These are phyloP conservation scores for Pseudogymnoascus sp. DNA, from an alignment of 2,329 filamentous ascomycete species.

Conservation along the genomic window DNA sequence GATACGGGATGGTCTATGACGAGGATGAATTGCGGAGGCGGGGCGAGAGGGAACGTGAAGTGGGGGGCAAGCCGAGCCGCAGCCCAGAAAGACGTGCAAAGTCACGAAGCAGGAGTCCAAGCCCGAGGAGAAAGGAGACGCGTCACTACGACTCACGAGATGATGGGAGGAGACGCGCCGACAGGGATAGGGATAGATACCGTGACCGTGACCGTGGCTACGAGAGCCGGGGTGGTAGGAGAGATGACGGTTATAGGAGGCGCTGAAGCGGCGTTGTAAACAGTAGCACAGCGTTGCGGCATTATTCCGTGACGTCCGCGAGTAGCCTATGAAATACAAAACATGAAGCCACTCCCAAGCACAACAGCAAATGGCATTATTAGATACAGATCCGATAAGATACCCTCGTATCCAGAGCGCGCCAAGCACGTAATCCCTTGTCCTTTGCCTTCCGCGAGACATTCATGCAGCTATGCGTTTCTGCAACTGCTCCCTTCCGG, in stretches of 20 bases:
- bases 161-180: conserved; percentile 15
- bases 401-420: not conserved
- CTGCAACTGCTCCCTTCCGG: not conserved
- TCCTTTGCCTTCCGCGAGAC: not conserved
- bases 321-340: not conserved
- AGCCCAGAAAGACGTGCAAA: conserved; percentile 32
- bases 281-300: not conserved
- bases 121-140: conserved; percentile 18
- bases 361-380: conserved; percentile 1
- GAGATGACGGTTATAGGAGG: conserved; percentile 21
- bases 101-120: conserved; percentile 28
- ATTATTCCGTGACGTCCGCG: not conserved
- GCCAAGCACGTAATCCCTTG: not conserved
- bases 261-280: conserved; percentile 9
- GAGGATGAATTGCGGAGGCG: conserved; percentile 56
- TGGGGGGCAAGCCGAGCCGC: conserved; percentile 38
- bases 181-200: conserved; percentile 19
- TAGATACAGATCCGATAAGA: not conserved
- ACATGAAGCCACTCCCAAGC: not conserved
- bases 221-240: conserved; percentile 11
- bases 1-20: conserved; percentile 77
- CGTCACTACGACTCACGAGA: conserved; percentile 19
- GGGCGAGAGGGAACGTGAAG: conserved; percentile 35
- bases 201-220: conserved; percentile 17
- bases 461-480: not conserved